Evolutionary conservation across 257 asterid species (phyloP).

Genomic region (Solanum bulbocastanum): DNA sequence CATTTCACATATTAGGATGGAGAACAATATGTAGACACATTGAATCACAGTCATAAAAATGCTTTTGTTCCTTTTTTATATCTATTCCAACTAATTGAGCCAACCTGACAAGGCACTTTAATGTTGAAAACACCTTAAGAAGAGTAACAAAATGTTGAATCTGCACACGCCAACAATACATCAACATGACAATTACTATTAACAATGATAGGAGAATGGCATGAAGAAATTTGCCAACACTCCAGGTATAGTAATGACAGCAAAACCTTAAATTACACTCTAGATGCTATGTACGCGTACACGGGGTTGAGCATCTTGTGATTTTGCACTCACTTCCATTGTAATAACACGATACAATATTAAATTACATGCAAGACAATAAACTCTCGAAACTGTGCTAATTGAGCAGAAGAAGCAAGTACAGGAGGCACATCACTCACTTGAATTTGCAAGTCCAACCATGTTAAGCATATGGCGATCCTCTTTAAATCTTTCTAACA

Average conservation of each 20-base stretch:
- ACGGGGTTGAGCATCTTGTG: background rate
- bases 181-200: background rate
- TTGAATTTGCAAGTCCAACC: constrained; percentile 90
- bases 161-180: background rate
- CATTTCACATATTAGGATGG: too few relatives aligned
- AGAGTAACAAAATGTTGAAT: background rate
- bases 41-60: background rate
- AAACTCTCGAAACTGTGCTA: background rate
- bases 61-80: background rate
- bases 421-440: constrained; percentile 22
- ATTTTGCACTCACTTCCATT: background rate
- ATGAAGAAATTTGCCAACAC: background rate
- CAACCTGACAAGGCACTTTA: background rate
- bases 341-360: background rate
- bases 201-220: background rate
- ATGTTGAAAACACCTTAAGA: background rate
- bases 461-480: constrained; percentile 83
- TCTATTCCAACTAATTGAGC: background rate
- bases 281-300: background rate
- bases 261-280: background rate
- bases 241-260: background rate
- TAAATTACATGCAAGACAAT: background rate
- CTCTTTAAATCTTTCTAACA: constrained; percentile 82
- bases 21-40: background rate
- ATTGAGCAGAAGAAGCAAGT: background rate